Base-by-base conservation (phyloP, 139 green algal genomes). In the Gonium pectorale region DNA sequence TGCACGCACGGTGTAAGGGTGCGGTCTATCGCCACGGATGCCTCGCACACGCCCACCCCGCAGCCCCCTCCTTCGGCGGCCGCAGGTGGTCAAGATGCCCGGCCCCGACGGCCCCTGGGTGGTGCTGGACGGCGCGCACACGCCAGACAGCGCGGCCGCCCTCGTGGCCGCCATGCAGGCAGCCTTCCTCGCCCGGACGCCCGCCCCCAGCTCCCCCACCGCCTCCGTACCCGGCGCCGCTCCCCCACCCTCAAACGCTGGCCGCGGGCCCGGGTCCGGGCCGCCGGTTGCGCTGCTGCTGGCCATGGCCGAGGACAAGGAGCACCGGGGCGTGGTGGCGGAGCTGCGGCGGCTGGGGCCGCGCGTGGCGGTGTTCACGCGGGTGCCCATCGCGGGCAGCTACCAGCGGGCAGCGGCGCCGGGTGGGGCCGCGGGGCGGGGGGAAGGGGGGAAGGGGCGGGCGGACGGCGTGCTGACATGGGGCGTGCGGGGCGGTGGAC, bases 291-390 rank as follows among this genome's bases (percentile, higher is more conserved):
- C 89, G 19, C 84, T 98, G 43, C 89, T 98, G 46, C 38, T 98
- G 66, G 94, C 91, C 19, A 97, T 96, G 93, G 95, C 94, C 1
- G 89, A 64, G 4, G 96, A 98, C 87, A 98, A 98, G 89, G 86
- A 97, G 60, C 87, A 93, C 79, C 71, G 78, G 63, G 91, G 6
- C 66, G 86, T 95, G 40, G 60, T 84, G 27, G 38, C 44, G 44
- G 89, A 54, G 51, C 80, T 97, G 41, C 80, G 90, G 5, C 49
- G 17, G 0, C 5, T 86, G 11, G 8, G 67, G 22, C 95, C 95
- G 1, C 38, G n/a, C 1, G 86, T 89, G 29, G 93, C 92, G 3
- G 72, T 95, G 0, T 98, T 98, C 89, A 96, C 93, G 0, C 79
- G 70, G 19, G 89, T 93, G 59, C 71, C 87, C 38, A 94, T 97